Conservation (phyloP, 148 eudicot genomes). For the Rhododendron griersonianum region DNA sequence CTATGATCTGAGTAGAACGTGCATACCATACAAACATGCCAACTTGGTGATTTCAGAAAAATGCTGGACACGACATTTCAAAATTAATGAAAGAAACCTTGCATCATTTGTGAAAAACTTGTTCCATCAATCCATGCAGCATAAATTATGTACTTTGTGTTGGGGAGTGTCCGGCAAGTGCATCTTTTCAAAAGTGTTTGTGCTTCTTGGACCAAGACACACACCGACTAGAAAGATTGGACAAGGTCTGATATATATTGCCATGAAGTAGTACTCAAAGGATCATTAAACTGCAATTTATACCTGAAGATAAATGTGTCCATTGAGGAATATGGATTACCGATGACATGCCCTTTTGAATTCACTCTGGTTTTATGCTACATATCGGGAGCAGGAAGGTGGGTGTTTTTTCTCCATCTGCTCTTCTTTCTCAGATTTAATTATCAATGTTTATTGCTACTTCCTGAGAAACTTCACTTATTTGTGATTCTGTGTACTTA, state of each 20-base stretch:
- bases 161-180: not conserved
- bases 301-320: not conserved
- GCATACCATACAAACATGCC: not conserved
- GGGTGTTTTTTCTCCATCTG: not conserved
- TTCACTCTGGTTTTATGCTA: not conserved
- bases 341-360: not conserved
- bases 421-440: not conserved
- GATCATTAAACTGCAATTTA: not conserved
- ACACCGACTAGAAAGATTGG: not conserved
- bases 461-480: not conserved
- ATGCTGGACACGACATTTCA: not conserved
- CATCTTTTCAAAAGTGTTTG: not conserved
- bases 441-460: not conserved
- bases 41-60: not conserved
- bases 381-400: not conserved
- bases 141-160: not conserved
- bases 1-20: not conserved
- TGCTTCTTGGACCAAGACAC: not conserved
- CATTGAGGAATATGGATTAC: not conserved
- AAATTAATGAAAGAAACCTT: not conserved
- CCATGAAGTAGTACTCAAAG: not conserved
- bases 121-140: not conserved
- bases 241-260: not conserved
- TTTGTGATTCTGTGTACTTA: slow-evolving; percentile 5
- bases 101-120: not conserved